Percentiles rank a stretch among this genome's conserved stretches.
These are phyloP conservation scores for Aureobasidium sp. DNA, from an alignment of 2,329 filamentous ascomycete genomes.

Conservation along the genomic window DNA sequence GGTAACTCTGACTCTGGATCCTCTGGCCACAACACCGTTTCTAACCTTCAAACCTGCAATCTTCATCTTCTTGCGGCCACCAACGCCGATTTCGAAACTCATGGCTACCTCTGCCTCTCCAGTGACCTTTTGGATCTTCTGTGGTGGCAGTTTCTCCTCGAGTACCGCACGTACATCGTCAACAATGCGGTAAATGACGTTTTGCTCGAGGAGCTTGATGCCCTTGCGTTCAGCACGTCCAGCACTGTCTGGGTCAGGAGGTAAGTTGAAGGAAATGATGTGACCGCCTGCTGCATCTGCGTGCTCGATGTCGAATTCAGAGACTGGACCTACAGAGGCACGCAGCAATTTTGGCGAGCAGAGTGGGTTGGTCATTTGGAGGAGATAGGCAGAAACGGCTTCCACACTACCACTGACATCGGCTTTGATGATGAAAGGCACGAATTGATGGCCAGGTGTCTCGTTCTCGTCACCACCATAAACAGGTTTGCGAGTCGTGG, in stretches of 20 bases:
- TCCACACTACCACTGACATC: constrained; percentile 93
- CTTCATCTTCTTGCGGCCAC: constrained; percentile 58
- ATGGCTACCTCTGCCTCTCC: constrained; percentile 84
- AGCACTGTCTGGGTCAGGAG: constrained; percentile 56
- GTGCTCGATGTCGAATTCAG: constrained; percentile 82
- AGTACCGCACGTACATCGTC: constrained; percentile 64
- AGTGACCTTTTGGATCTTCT: constrained; percentile 59
- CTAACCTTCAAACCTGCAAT: constrained; percentile 83
- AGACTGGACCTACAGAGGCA: constrained; percentile 67
- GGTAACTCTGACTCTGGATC: constrained; percentile 60
- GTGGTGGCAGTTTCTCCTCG: constrained; percentile 59
- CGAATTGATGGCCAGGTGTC: constrained; percentile 41
- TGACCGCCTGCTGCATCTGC: constrained; percentile 67
- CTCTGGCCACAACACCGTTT: constrained; percentile 64
- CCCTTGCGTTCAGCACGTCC: constrained; percentile 60
- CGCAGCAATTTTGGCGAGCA: constrained; percentile 69
- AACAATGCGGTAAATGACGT: constrained; percentile 72
- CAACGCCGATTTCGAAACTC: constrained; percentile 75
- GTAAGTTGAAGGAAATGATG: constrained; percentile 80
- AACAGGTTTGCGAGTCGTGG: constrained; percentile 11
- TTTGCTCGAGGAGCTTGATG: constrained; percentile 76
- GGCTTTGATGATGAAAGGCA: constrained; percentile 83
- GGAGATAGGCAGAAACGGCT: constrained; percentile 70
- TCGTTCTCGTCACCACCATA: constrained; percentile 34
- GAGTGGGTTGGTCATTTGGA: constrained; percentile 75